Base-by-base conservation (phyloP, 768 basidiomycete species). In the Boletales sp. region DNA sequence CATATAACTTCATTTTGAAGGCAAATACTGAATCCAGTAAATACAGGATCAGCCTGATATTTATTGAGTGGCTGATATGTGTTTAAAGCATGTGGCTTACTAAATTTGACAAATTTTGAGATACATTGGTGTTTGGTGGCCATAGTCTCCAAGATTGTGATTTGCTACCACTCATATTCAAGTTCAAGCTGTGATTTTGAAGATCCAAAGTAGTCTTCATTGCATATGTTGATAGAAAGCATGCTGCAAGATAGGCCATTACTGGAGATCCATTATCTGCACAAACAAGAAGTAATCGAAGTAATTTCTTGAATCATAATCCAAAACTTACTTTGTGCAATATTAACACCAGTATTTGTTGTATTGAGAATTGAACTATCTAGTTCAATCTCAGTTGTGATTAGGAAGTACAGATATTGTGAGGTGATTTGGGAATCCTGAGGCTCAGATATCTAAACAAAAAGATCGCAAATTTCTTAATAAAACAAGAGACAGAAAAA, bases 371-470 rank as follows among this genome's bases (percentile, higher is more conserved):
- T 9, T 38, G 51, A 46, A 14, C 4, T 15, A 30, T 60, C 40
- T 9, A 50, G 10, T 11, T 54, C 32, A 25, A 57, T 3, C 32
- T n/a, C 21, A 10, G 59, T 54, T 33, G 59, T 57, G 1, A 50
- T 40, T 1, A 56, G 35, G 18, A 60, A 59, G 3, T 46, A 53
- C 0, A 57, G 28, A 9, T 46, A 49, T 17, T 44, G 5, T 14
- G 33, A 34, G 33, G 14, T 34, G 2, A 14, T 34, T 34, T 25
- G 21, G 21, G 21, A 25, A 25, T 25, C 3, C 5, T 25, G 21
- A 25, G 21, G 21, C 21, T 25, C 21, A 25, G 5, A 5, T 2
- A 25, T 25, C 21, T 25, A 25, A 25, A 25, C n/a, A n/a, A n/a
- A 25, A 25, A 25, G 5, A 25, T 25, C 21, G 5, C 5, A 25